These are phyloP conservation scores for Pugionium dolabratum DNA, from an alignment of 345 rosid genomes.

Conservation along the genomic window DNA sequence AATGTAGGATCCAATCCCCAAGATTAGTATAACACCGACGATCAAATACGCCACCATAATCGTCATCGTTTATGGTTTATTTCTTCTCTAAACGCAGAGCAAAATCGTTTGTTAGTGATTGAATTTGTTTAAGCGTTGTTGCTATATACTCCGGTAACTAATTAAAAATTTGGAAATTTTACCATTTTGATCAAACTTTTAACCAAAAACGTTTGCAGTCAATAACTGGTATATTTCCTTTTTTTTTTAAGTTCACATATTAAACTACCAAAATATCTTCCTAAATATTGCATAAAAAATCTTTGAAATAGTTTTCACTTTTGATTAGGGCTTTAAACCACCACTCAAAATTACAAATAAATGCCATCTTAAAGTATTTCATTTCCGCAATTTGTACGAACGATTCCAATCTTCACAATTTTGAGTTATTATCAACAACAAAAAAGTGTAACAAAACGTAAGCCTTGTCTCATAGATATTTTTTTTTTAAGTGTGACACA, in stretches of 20 bases:
- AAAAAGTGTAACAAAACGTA: constrained; percentile 1
- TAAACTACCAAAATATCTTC: neutral
- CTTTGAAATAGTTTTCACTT: no score
- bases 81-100: neutral
- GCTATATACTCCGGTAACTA: no score
- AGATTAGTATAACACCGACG: no score
- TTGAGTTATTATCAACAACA: neutral
- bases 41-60: neutral
- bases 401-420: constrained; percentile 3
- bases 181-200: no score
- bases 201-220: neutral
- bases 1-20: no score
- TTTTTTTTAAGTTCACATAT: neutral
- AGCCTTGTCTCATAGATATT: constrained; percentile 14
- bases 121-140: neutral
- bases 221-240: neutral
- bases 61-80: no score
- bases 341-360: no score
- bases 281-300: no score
- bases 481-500: constrained; percentile 11
- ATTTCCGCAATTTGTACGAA: neutral
- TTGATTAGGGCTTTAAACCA: no score
- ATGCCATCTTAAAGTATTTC: neutral
- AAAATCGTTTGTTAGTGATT: neutral
- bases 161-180: no score